Evolutionary conservation across 306 rosid species (phyloP).

Genomic region (Castanospermum australe): DNA sequence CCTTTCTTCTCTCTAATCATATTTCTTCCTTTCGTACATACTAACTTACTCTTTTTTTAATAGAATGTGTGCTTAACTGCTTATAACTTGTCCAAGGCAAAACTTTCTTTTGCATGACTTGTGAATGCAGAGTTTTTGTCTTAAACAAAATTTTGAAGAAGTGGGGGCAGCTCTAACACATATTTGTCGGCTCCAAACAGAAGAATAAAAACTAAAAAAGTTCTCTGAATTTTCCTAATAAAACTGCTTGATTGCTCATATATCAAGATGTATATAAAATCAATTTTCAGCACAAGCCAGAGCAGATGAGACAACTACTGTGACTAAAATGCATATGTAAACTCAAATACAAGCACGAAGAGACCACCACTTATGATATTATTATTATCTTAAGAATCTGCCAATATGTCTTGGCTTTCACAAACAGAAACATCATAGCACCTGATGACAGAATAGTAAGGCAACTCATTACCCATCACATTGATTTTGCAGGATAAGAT

Average conservation of each 20-base stretch:
- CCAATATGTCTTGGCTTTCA: background rate
- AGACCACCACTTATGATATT: background rate
- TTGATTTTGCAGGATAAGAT: background rate
- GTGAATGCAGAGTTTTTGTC: background rate
- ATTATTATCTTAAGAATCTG: background rate
- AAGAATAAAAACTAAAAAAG: background rate
- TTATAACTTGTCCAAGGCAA: background rate
- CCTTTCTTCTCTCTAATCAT: too few relatives aligned
- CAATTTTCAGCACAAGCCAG: background rate
- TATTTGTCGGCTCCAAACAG: background rate
- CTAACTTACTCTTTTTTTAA: too few relatives aligned
- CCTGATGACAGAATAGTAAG: background rate
- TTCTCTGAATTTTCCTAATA: background rate
- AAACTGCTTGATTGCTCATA: background rate
- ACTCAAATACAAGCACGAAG: background rate
- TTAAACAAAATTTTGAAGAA: background rate
- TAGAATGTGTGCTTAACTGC: too few relatives aligned
- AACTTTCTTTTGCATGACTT: background rate
- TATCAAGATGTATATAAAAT: background rate
- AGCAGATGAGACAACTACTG: background rate
- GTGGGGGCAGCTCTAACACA: background rate
- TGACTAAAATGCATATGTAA: background rate
- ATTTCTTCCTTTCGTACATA: too few relatives aligned
- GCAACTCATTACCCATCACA: background rate
- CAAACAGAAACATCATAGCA: background rate